Evolutionary conservation across 805 yeast species (phyloP).

Genomic region (Starmerella scarabaei): DNA sequence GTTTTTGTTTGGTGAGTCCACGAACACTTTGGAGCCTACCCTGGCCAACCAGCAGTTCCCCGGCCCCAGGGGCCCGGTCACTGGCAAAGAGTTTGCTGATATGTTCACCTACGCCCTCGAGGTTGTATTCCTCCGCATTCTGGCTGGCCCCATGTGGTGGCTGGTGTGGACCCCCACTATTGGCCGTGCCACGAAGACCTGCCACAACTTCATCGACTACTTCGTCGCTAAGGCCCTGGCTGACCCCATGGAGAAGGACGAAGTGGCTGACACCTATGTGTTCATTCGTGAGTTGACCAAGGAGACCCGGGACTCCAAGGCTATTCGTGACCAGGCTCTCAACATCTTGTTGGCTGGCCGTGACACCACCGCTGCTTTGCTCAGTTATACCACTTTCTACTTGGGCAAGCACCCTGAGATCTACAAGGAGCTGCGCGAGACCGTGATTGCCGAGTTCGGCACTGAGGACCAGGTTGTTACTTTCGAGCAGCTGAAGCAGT

Average conservation of each 20-base stretch:
- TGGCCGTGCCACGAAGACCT: constrained; percentile 25
- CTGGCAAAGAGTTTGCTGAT: constrained; percentile 21
- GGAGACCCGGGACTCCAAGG: constrained; percentile 36
- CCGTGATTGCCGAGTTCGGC: constrained; percentile 30
- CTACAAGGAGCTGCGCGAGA: constrained; percentile 29
- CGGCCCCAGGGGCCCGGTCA: constrained; percentile 19
- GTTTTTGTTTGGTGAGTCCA: constrained; percentile 23
- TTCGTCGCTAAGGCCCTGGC: constrained; percentile 32
- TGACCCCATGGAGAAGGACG: constrained; percentile 24
- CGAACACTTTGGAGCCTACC: constrained; percentile 18
- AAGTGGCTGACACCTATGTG: constrained; percentile 31
- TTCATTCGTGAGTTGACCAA: constrained; percentile 38
- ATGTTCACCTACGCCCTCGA: constrained; percentile 20
- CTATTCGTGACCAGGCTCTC: constrained; percentile 39
- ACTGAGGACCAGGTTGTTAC: constrained; percentile 26
- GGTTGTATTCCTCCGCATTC: constrained; percentile 18
- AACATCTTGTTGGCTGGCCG: constrained; percentile 43
- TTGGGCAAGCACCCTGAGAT: constrained; percentile 31
- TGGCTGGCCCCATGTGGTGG: constrained; percentile 19
- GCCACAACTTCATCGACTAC: constrained; percentile 31
- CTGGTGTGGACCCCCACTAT: constrained; percentile 25
- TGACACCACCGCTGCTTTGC: constrained; percentile 42
- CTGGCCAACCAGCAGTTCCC: constrained; percentile 10
- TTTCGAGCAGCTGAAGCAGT: constrained; percentile 39
- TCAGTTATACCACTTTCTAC: constrained; percentile 36